Conservation (phyloP, 23 red algal species). For the Gracilaria gracilis region DNA sequence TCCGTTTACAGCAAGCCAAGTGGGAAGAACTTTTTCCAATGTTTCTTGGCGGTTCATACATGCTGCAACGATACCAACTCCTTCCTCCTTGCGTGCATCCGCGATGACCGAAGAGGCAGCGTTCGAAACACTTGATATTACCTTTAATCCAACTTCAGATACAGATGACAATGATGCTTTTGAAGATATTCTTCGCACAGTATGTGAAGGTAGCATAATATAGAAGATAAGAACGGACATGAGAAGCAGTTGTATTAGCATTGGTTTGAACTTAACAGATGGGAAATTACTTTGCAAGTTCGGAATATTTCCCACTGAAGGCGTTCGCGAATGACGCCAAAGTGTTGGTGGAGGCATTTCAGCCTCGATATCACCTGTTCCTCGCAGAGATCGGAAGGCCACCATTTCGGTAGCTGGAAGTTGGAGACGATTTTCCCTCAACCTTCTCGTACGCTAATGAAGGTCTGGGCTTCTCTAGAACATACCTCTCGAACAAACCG, state of each 20-base stretch:
- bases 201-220: slow-evolving; percentile 44
- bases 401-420: not conserved
- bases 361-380: not conserved
- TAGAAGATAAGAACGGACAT: slow-evolving; percentile 48
- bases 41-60: slow-evolving; percentile 81
- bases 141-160: slow-evolving; percentile 31
- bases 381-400: slow-evolving; percentile 17
- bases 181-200: slow-evolving; percentile 46
- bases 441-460: not conserved
- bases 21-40: slow-evolving; percentile 60
- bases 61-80: slow-evolving; percentile 70
- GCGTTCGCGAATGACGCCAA: slow-evolving; percentile 53
- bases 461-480: not conserved
- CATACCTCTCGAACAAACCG: not conserved
- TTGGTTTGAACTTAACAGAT: slow-evolving; percentile 12
- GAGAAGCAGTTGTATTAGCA: slow-evolving; percentile 30
- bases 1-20: slow-evolving; percentile 67
- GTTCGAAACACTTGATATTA: slow-evolving; percentile 28
- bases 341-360: slow-evolving; percentile 44
- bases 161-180: slow-evolving; percentile 42
- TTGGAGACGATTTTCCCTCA: not conserved
- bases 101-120: slow-evolving; percentile 22
- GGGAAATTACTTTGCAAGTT: not conserved
- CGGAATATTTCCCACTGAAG: slow-evolving; percentile 43
- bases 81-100: not conserved